phyloP scores from a whole-genome alignment of 2,329 filamentous ascomycete genomes.

The Ophiostoma pallidulum region DNA sequence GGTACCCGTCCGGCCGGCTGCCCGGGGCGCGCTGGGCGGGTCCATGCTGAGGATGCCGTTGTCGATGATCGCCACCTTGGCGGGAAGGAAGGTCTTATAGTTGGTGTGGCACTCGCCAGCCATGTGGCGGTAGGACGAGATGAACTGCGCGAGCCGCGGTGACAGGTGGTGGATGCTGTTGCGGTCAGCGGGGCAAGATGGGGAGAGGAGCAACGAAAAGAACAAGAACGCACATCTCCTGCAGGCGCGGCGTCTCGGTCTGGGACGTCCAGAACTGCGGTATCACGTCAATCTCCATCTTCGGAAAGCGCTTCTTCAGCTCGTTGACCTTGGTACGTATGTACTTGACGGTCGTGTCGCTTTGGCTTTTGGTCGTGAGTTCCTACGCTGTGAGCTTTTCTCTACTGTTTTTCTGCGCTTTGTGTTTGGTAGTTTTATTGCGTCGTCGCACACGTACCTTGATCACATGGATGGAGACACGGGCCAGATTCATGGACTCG shows the following conservation, averaged over 20 bases:
- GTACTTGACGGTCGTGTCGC: no score
- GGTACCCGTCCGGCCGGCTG: background rate
- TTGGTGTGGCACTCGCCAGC: background rate
- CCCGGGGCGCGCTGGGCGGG: background rate
- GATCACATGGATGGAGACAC: slow-evolving; percentile 6
- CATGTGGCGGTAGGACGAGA: slow-evolving; percentile 1
- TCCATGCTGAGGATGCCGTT: slow-evolving; percentile 10
- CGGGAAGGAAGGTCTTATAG: background rate
- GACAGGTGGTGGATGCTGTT: slow-evolving; percentile 2
- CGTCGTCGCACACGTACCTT: background rate
- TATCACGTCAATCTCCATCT: no score
- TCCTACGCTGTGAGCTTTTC: no score
- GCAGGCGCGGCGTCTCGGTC: background rate
- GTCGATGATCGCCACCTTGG: slow-evolving; percentile 13
- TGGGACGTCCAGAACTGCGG: slow-evolving; percentile 3
- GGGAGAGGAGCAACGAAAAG: no score
- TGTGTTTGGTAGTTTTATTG: no score
- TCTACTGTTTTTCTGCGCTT: no score
- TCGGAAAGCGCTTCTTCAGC: no score
- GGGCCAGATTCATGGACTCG: background rate
- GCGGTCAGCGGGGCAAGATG: background rate
- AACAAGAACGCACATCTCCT: slow-evolving; percentile 2
- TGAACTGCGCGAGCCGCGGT: slow-evolving; percentile 7
- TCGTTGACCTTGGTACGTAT: no score
- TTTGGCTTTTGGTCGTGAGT: no score